Evolutionary conservation across 176 grass and related monocot species (phyloP).

Genomic region (Avena insularis): DNA sequence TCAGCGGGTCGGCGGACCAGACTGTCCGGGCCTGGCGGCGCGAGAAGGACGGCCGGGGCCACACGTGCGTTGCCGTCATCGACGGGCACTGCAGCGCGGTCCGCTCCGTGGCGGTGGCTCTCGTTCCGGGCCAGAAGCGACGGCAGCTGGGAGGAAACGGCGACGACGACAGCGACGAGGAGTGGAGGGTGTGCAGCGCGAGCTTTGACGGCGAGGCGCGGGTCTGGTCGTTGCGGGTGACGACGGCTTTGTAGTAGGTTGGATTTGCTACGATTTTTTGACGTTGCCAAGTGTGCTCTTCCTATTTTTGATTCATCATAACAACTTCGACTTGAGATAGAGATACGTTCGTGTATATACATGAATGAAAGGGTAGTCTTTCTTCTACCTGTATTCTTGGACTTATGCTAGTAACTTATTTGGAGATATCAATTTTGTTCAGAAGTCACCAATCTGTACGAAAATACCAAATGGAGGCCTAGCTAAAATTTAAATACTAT

Average conservation of each 20-base stretch:
- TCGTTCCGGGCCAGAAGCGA: not conserved
- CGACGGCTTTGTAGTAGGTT: constrained; percentile 41
- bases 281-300: not conserved
- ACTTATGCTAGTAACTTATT: not conserved
- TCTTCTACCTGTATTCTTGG: not conserved
- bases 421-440: not conserved
- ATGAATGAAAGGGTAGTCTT: not conserved
- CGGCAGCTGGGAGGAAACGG: not conserved
- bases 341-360: not conserved
- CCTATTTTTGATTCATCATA: not conserved
- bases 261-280: constrained; percentile 42
- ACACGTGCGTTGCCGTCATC: constrained; percentile 69
- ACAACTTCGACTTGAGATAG: not conserved
- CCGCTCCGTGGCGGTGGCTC: constrained; percentile 58
- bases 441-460: not conserved
- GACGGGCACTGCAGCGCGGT: constrained; percentile 54
- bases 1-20: constrained; percentile 83
- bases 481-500: no score
- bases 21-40: constrained; percentile 80
- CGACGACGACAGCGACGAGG: constrained; percentile 31
- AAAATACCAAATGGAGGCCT: no score
- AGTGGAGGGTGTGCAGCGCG: constrained; percentile 72
- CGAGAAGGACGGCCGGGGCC: constrained; percentile 45
- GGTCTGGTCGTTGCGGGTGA: constrained; percentile 67
- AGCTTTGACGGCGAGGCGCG: constrained; percentile 84